Evolutionary conservation across 768 basidiomycete species (phyloP).

Genomic region (Mycena floridula): DNA sequence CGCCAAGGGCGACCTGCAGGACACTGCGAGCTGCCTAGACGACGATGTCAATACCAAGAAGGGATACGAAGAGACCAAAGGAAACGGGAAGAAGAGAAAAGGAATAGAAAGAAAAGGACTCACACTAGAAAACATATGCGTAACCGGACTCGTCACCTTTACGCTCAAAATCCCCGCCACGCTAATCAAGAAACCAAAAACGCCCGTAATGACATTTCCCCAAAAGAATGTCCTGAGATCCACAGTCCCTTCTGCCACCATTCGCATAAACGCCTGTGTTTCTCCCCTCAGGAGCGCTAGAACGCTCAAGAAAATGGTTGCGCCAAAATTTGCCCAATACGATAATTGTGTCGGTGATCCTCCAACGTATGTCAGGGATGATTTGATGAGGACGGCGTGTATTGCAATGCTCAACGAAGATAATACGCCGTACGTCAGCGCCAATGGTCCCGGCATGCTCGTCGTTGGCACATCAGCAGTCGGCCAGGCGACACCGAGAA

Average conservation of each 20-base stretch:
- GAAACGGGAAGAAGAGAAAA: conserved; percentile 1
- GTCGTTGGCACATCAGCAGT: conserved; percentile 44
- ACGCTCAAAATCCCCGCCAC: conserved; percentile 74
- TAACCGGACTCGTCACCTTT: conserved; percentile 80
- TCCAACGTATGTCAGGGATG: conserved; percentile 57
- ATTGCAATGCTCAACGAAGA: conserved; percentile 66
- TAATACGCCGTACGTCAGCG: conserved; percentile 63
- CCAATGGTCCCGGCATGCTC: conserved; percentile 41
- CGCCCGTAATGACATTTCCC: conserved; percentile 40
- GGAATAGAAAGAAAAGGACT: conserved; percentile 6
- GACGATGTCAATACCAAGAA: too few species aligned
- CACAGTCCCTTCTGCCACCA: conserved; percentile 27
- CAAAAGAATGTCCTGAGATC: conserved; percentile 18
- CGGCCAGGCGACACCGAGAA: conserved; percentile 48
- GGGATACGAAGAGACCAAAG: conserved; percentile 36
- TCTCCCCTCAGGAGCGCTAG: conserved; percentile 65
- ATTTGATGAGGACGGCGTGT: conserved; percentile 83
- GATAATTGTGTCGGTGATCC: conserved; percentile 68
- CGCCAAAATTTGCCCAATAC: conserved; percentile 72
- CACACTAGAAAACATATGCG: conserved; percentile 69
- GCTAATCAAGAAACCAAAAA: conserved; percentile 76
- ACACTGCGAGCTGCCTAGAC: conserved; percentile 81
- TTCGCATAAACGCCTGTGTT: conserved; percentile 39
- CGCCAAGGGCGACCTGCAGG: conserved; percentile 62
- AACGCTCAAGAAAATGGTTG: conserved; percentile 52